These are phyloP conservation scores for Pseudogymnoascus sp. DNA, from an alignment of 2,329 filamentous ascomycete species.

Conservation along the genomic window DNA sequence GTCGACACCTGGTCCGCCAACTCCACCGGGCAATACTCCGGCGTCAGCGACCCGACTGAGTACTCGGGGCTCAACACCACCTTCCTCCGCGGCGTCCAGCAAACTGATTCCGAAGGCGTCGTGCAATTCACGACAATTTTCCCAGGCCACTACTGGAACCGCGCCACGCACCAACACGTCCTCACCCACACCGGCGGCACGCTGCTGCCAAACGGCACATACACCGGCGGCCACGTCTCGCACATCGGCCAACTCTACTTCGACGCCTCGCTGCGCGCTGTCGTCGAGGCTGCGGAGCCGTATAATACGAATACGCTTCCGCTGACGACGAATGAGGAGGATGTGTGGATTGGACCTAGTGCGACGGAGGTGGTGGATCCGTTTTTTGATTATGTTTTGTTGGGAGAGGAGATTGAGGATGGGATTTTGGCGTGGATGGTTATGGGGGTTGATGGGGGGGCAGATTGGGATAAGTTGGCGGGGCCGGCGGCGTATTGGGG, in stretches of 20 bases:
- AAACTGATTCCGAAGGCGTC: constrained; percentile 32
- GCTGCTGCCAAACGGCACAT: constrained; percentile 30
- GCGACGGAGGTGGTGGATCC: constrained; percentile 41
- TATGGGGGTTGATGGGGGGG: constrained; percentile 34
- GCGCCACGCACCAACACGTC: constrained; percentile 39
- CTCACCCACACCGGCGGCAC: constrained; percentile 29
- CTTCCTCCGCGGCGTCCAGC: constrained; percentile 34
- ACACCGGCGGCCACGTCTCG: constrained; percentile 39
- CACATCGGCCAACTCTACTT: constrained; percentile 53
- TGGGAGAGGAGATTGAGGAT: constrained; percentile 39
- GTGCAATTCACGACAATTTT: constrained; percentile 34
- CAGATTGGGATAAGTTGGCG: constrained; percentile 19
- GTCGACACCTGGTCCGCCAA: not conserved
- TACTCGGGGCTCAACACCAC: constrained; percentile 25
- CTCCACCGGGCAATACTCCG: not conserved
- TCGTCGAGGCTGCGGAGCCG: constrained; percentile 38
- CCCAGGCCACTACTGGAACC: constrained; percentile 38
- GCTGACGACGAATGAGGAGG: constrained; percentile 40
- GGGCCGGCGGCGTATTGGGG: constrained; percentile 15
- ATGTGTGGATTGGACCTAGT: constrained; percentile 34
- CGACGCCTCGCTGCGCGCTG: constrained; percentile 42
- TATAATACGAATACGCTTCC: constrained; percentile 34
- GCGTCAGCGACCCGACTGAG: constrained; percentile 12
- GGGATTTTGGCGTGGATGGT: constrained; percentile 43
- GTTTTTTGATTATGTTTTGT: constrained; percentile 43